Conservation (phyloP, 1,284 basidiomycete species). For the Naganishia sp. region DNA sequence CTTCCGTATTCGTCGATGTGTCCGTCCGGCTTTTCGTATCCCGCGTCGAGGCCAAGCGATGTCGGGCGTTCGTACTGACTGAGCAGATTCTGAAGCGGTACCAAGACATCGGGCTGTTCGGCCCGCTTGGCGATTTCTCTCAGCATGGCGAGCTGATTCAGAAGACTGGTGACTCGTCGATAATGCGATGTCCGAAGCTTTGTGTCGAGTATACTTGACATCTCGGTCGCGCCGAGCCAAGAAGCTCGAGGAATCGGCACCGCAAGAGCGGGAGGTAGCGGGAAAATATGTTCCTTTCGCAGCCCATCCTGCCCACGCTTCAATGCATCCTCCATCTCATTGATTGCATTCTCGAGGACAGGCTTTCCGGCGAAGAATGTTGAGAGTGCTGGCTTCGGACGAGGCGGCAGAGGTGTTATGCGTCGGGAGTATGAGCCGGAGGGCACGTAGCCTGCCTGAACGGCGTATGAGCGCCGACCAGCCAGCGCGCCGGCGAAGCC, state of each 20-base stretch:
- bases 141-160: slow-evolving; percentile 73
- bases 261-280: slow-evolving; percentile 70
- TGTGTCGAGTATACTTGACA: slow-evolving; percentile 63
- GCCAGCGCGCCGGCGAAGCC: background rate
- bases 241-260: slow-evolving; percentile 63
- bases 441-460: slow-evolving; percentile 22
- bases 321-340: slow-evolving; percentile 68
- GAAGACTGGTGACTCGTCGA: slow-evolving; percentile 64
- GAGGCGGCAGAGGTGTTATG: slow-evolving; percentile 39
- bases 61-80: slow-evolving; percentile 63
- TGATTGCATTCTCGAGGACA: slow-evolving; percentile 72
- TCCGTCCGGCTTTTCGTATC: slow-evolving; percentile 56
- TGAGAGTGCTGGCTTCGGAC: slow-evolving; percentile 59
- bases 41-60: slow-evolving; percentile 11
- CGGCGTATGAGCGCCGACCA: slow-evolving; percentile 14
- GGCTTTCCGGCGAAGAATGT: slow-evolving; percentile 87
- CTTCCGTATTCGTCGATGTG: slow-evolving; percentile 71
- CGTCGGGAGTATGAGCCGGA: slow-evolving; percentile 17
- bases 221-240: slow-evolving; percentile 68
- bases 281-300: slow-evolving; percentile 68
- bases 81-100: slow-evolving; percentile 61
- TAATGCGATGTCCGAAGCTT: slow-evolving; percentile 73
- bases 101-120: slow-evolving; percentile 63
- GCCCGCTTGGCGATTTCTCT: slow-evolving; percentile 67
- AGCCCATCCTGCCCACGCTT: slow-evolving; percentile 63